Conservation (phyloP, 2,329 filamentous ascomycete genomes). For the Pestalotiopsis fici region DNA sequence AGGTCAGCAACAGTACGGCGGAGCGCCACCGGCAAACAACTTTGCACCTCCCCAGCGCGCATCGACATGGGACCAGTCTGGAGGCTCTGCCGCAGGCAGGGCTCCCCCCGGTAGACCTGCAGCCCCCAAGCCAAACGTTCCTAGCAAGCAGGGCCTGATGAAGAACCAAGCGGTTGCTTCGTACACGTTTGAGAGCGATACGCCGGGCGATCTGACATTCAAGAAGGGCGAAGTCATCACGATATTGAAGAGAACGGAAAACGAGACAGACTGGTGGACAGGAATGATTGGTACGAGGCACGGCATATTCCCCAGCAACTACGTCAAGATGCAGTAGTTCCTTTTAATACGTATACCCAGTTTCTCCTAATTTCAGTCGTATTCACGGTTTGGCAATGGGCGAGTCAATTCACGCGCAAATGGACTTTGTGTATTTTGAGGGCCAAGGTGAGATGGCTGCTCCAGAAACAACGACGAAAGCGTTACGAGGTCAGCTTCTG, state of each 20-base stretch:
- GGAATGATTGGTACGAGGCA: constrained; percentile 82
- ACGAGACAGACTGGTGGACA: constrained; percentile 97
- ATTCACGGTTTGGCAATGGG: background rate
- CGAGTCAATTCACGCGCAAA: background rate
- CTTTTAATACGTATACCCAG: background rate
- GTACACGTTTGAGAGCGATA: constrained; percentile 92
- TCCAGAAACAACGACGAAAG: background rate
- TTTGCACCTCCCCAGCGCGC: constrained; percentile 62
- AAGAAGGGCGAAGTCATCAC: constrained; percentile 98
- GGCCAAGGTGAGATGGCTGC: background rate
- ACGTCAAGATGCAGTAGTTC: constrained; percentile 63
- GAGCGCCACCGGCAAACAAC: constrained; percentile 42
- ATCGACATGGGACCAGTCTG: constrained; percentile 50
- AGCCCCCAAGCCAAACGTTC: constrained; percentile 87
- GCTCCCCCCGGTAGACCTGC: constrained; percentile 74
- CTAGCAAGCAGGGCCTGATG: constrained; percentile 54
- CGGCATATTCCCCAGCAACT: constrained; percentile 90
- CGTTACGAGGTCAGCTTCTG: background rate
- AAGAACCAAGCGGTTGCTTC: constrained; percentile 86
- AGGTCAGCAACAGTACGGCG: constrained; percentile 57
- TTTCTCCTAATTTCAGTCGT: background rate
- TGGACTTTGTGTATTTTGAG: background rate
- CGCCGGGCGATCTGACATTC: constrained; percentile 89
- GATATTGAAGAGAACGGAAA: constrained; percentile 91
- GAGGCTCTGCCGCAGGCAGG: constrained; percentile 46